phyloP scores from a whole-genome alignment of 345 rosid genomes.

The Euphorbia pulcherrima region DNA sequence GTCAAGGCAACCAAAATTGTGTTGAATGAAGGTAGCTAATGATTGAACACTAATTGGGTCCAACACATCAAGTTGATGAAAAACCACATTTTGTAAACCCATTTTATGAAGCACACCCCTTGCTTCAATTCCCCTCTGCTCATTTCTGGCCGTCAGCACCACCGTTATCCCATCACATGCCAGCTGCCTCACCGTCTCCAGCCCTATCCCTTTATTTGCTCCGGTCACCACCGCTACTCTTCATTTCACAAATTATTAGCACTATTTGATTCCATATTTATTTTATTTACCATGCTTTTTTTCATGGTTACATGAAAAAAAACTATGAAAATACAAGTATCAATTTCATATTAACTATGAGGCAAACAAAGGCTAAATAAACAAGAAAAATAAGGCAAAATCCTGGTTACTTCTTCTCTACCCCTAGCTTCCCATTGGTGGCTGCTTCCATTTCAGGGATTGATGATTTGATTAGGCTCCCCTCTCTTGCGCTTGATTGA shows the following conservation, averaged over 20 bases:
- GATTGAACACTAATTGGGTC: conserved; percentile 30
- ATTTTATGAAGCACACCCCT: conserved; percentile 26
- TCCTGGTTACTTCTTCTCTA: conserved; percentile 2
- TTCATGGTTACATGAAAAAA: no score
- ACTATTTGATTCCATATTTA: no score
- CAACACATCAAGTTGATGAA: conserved; percentile 53
- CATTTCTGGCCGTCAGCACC: conserved; percentile 45
- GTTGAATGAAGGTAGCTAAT: conserved; percentile 32
- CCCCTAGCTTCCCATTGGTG: background rate
- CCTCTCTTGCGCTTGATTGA: background rate
- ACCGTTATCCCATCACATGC: conserved; percentile 40
- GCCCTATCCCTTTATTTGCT: conserved; percentile 51
- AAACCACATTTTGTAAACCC: conserved; percentile 38
- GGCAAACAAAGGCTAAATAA: no score
- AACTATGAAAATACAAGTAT: no score
- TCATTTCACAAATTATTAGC: background rate
- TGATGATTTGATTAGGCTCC: background rate
- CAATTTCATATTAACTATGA: no score
- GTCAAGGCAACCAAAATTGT: conserved; percentile 43
- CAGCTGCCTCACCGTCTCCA: conserved; percentile 45
- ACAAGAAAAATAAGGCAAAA: no score
- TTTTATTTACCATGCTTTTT: no score
- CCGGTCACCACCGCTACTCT: conserved; percentile 50
- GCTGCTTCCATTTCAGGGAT: conserved; percentile 1
- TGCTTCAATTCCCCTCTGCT: conserved; percentile 39